Evolutionary conservation across 2,329 filamentous ascomycete species (phyloP).

Genomic region (Exophiala lecanii-corni): DNA sequence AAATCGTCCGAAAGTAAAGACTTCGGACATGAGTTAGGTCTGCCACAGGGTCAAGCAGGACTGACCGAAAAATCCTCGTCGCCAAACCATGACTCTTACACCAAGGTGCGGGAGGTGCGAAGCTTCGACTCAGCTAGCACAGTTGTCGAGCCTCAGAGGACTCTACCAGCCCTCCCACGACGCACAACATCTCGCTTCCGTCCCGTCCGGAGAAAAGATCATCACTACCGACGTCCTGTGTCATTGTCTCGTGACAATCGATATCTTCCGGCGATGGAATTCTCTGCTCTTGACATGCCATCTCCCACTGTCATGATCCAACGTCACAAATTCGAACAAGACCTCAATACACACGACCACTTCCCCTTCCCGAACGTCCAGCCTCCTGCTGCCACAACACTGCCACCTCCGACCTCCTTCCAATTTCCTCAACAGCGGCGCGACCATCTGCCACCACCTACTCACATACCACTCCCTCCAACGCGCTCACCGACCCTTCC

Average conservation of each 20-base stretch:
- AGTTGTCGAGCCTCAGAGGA: background rate
- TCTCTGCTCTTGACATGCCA: conserved; percentile 1
- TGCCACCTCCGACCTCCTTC: background rate
- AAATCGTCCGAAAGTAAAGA: conserved; percentile 2
- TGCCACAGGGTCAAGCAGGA: conserved; percentile 2
- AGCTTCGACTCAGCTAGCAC: conserved; percentile 8
- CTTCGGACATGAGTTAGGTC: conserved; percentile 14
- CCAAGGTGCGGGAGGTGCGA: conserved; percentile 3
- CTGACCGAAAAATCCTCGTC: conserved; percentile 6
- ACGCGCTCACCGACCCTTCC: background rate
- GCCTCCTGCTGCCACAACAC: background rate
- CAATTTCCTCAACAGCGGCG: no score
- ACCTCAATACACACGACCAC: background rate
- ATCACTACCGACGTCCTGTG: conserved; percentile 1
- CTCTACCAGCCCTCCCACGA: background rate
- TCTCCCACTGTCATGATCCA: background rate
- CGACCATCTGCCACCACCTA: background rate
- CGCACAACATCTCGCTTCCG: conserved; percentile 1
- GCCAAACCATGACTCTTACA: conserved; percentile 1
- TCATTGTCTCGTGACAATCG: background rate
- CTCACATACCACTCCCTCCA: background rate
- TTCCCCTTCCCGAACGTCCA: background rate
- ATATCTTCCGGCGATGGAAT: conserved; percentile 2
- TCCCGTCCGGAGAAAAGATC: conserved; percentile 1
- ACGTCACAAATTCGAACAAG: background rate